Conservation (phyloP, 305 asterid genomes). For the Solanum hybrid region DNA sequence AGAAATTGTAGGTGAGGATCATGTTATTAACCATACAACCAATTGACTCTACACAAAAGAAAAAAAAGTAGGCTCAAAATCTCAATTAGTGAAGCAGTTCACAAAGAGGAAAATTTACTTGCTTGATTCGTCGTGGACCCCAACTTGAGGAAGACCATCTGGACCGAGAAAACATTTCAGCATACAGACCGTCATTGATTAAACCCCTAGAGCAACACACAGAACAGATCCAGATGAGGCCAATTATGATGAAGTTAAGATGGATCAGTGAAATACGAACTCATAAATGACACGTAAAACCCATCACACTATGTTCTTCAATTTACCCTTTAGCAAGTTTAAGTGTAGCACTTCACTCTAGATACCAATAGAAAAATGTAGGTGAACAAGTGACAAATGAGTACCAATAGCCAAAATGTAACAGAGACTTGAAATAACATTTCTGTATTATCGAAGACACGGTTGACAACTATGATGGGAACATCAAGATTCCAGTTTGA, state of each 20-base stretch:
- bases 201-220: constrained; percentile 47
- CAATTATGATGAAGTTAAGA: background rate
- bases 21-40: background rate
- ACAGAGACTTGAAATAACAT: background rate
- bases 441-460: background rate
- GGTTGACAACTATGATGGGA: background rate
- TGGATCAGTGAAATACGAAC: background rate
- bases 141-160: constrained; percentile 94
- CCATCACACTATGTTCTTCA: background rate
- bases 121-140: constrained; percentile 87
- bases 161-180: constrained; percentile 73
- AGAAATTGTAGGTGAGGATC: background rate
- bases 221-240: background rate
- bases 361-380: background rate
- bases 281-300: background rate
- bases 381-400: background rate
- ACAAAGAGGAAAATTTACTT: constrained; percentile 31
- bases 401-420: background rate
- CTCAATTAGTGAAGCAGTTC: background rate
- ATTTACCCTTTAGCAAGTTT: background rate
- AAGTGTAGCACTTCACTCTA: background rate
- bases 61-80: background rate
- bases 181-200: constrained; percentile 71
- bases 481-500: background rate
- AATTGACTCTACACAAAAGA: background rate